Conservation (phyloP, 164 flowering plant genomes). For the Cinnamomum chago region DNA sequence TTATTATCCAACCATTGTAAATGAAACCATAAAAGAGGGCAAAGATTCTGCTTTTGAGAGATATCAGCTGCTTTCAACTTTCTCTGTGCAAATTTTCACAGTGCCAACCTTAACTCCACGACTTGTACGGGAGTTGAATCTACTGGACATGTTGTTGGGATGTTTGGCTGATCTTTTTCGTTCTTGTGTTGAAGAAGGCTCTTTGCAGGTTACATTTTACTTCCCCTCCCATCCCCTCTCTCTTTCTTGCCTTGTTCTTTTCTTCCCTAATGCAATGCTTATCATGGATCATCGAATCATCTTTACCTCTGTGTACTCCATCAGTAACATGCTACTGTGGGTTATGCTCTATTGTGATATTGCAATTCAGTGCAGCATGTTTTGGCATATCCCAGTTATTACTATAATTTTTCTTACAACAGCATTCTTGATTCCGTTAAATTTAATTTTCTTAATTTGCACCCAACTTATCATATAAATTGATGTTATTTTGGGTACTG, state of each 20-base stretch:
- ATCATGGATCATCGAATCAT: background rate
- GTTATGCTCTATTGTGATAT: background rate
- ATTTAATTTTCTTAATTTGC: too few relatives aligned
- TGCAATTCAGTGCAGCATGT: background rate
- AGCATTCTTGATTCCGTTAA: too few relatives aligned
- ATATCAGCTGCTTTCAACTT: conserved; percentile 57
- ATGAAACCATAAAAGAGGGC: conserved; percentile 48
- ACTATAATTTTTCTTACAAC: too few relatives aligned
- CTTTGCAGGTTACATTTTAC: conserved; percentile 50
- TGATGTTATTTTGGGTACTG: too few relatives aligned
- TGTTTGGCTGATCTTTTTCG: conserved; percentile 64
- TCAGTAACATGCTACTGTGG: background rate
- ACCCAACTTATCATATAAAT: too few relatives aligned
- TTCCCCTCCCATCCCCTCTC: background rate
- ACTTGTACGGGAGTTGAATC: conserved; percentile 79
- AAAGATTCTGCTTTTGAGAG: conserved; percentile 35
- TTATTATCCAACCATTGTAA: conserved; percentile 65
- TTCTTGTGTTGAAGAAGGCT: conserved; percentile 64
- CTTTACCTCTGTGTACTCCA: background rate
- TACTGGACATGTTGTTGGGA: conserved; percentile 58
- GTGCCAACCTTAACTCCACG: conserved; percentile 84
- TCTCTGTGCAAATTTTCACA: conserved; percentile 90
- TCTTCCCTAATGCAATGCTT: background rate
- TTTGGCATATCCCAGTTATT: background rate
- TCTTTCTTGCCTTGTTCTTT: background rate